Evolutionary conservation across 352 stramenopile species (phyloP).

Genomic region (Ophiocytium majus): DNA sequence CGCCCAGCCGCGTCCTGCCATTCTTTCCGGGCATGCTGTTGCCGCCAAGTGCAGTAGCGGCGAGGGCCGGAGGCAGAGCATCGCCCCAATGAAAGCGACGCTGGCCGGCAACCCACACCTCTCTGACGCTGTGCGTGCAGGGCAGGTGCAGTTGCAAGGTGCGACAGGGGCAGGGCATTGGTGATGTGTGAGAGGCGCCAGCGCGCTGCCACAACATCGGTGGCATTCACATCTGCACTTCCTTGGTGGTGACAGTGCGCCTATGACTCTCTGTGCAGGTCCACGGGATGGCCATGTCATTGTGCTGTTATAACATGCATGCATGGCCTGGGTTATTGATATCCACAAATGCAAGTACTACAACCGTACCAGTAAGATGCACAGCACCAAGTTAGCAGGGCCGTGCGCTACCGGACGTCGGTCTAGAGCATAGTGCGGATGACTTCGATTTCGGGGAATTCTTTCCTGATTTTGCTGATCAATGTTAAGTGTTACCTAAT

Average conservation of each 20-base stretch:
- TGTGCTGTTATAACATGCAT: background rate
- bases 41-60: background rate
- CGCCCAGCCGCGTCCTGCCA: background rate
- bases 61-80: background rate
- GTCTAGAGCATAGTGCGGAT: no score
- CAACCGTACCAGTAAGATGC: no score
- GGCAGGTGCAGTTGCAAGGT: no score
- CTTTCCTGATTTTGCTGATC: no score
- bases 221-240: background rate
- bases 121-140: background rate
- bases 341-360: no score
- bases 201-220: background rate
- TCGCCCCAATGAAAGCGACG: background rate
- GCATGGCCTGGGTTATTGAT: no score
- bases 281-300: no score
- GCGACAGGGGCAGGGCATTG: background rate
- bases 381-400: no score
- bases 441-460: no score
- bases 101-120: background rate
- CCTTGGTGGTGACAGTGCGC: background rate
- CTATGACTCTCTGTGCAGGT: background rate
- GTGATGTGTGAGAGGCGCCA: background rate
- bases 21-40: background rate
- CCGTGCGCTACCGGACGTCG: no score
- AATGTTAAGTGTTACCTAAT: no score